Percentiles rank a stretch among this genome's conserved stretches.
Conservation (phyloP, 23 red algal genomes). For the Gracilaria domingensis region DNA sequence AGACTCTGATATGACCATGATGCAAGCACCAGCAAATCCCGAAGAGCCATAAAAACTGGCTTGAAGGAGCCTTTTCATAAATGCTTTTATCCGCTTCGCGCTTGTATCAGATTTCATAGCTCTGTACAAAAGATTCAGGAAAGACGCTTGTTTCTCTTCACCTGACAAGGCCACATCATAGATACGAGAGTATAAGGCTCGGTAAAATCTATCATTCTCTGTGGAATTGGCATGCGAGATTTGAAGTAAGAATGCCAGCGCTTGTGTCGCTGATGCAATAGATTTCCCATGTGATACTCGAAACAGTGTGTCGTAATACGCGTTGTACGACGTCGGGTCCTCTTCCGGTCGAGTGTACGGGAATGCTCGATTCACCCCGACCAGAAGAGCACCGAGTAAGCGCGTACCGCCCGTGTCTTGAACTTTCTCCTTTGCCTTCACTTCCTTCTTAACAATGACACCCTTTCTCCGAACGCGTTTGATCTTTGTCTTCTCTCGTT, state of each 20-base stretch:
- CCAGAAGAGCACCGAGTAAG: conserved; percentile 70
- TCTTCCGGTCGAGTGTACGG: conserved; percentile 69
- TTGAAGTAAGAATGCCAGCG: conserved; percentile 75
- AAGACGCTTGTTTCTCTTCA: conserved; percentile 62
- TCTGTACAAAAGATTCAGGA: conserved; percentile 69
- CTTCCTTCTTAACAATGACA: conserved; percentile 2
- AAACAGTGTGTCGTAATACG: conserved; percentile 79
- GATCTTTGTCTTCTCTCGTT: conserved; percentile 34
- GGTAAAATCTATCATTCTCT: conserved; percentile 75
- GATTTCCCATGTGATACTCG: conserved; percentile 67
- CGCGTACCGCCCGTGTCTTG: conserved; percentile 52
- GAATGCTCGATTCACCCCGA: conserved; percentile 77
- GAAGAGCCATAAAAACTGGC: conserved; percentile 65
- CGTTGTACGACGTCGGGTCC: conserved; percentile 39
- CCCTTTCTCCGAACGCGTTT: conserved; percentile 43
- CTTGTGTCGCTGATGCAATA: conserved; percentile 64
- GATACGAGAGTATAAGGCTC: conserved; percentile 78
- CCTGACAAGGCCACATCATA: conserved; percentile 32
- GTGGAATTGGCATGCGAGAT: conserved; percentile 52
- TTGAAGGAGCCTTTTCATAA: conserved; percentile 87
- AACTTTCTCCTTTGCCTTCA: conserved; percentile 32
- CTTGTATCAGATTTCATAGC: conserved; percentile 75
- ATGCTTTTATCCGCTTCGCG: conserved; percentile 71
- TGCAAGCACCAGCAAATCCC: conserved; percentile 67
- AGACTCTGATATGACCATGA: conserved; percentile 77